These are phyloP conservation scores for Botrytis paeoniae DNA, from an alignment of 2,329 filamentous ascomycete genomes.

Conservation along the genomic window DNA sequence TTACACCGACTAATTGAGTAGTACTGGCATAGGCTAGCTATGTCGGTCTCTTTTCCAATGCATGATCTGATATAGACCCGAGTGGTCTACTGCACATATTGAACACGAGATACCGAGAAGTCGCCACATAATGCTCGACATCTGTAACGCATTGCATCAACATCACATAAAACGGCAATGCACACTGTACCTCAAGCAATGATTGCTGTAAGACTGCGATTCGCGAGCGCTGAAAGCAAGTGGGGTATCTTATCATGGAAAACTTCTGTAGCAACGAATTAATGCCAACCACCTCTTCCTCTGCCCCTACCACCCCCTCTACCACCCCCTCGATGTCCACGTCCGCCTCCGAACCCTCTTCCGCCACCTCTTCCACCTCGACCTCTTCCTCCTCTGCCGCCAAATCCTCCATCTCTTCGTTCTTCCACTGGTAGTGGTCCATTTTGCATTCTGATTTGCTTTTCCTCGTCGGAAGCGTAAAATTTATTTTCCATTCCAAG, in stretches of 20 bases:
- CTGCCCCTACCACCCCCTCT: constrained; percentile 16
- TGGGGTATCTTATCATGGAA: constrained; percentile 27
- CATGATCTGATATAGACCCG: neutral
- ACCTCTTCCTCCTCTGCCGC: constrained; percentile 35
- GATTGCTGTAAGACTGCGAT: neutral
- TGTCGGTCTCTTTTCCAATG: neutral
- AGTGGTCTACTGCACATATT: neutral
- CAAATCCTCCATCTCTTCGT: constrained; percentile 31
- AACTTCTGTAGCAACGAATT: constrained; percentile 1
- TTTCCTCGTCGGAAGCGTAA: constrained; percentile 69
- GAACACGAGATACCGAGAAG: neutral
- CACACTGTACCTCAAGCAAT: neutral
- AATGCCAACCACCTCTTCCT: constrained; percentile 17
- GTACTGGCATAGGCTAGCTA: neutral
- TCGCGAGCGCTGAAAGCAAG: neutral
- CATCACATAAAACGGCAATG: neutral
- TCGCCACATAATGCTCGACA: constrained; percentile 5
- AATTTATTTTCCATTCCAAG: constrained; percentile 74
- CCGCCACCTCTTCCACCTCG: constrained; percentile 39
- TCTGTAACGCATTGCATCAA: constrained; percentile 9
- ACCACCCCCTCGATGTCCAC: constrained; percentile 37
- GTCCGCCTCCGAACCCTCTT: constrained; percentile 33
- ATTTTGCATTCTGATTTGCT: constrained; percentile 52
- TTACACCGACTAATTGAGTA: neutral
- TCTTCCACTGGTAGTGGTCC: constrained; percentile 51